Conservation (phyloP, 192 early-diverging fungal genomes). For the Umbelopsis ramanniana region DNA sequence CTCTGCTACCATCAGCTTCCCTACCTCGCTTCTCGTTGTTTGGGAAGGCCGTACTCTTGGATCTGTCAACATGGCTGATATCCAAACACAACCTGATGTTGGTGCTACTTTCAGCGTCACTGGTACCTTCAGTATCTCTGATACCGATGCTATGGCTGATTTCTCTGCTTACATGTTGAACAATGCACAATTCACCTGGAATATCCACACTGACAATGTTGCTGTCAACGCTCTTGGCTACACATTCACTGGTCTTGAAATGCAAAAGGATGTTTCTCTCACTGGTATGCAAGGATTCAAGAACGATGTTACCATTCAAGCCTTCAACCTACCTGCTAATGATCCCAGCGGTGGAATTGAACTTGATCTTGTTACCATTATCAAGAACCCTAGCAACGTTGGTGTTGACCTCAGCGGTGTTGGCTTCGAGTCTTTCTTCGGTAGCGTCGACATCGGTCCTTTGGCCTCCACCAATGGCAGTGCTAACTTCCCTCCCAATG, state of each 20-base stretch:
- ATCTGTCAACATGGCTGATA: constrained; percentile 47
- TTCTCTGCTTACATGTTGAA: constrained; percentile 59
- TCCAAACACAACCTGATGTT: constrained; percentile 46
- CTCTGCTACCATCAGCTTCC: constrained; percentile 50
- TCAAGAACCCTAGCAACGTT: constrained; percentile 63
- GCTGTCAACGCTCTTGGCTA: constrained; percentile 57
- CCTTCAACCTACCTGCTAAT: constrained; percentile 59
- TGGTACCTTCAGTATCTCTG: constrained; percentile 46
- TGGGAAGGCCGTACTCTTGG: constrained; percentile 50
- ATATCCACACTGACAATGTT: constrained; percentile 47
- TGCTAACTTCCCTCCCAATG: constrained; percentile 34
- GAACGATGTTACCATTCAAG: constrained; percentile 42
- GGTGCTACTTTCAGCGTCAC: constrained; percentile 53
- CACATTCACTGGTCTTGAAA: constrained; percentile 50
- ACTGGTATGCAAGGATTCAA: constrained; percentile 54
- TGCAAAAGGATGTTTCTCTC: constrained; percentile 56
- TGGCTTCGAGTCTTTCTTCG: constrained; percentile 48
- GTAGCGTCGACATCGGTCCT: constrained; percentile 49
- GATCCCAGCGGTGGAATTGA: constrained; percentile 65
- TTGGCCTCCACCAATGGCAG: constrained; percentile 48
- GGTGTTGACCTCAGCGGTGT: constrained; percentile 54
- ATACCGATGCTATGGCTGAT: constrained; percentile 47
- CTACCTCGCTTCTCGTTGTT: constrained; percentile 40
- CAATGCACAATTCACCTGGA: constrained; percentile 52
- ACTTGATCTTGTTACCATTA: constrained; percentile 60